phyloP scores from a whole-genome alignment of 345 rosid genomes.

The Aquilaria sinensis region DNA sequence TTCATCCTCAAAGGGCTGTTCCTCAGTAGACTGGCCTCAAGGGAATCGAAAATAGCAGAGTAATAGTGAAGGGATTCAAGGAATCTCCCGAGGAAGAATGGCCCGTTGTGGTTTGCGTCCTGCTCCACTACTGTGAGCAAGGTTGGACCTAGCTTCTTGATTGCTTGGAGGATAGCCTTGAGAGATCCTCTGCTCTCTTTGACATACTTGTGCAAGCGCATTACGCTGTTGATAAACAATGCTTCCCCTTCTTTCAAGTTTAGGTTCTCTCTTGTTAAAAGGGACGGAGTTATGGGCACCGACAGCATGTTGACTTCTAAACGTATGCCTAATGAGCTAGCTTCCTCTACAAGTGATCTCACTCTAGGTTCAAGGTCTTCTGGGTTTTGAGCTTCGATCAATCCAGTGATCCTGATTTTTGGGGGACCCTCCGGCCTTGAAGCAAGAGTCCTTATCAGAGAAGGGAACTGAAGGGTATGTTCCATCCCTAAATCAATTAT shows the following conservation, averaged over 20 bases:
- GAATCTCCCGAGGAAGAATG: slow-evolving; percentile 61
- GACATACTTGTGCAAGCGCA: slow-evolving; percentile 56
- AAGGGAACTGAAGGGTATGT: slow-evolving; percentile 52
- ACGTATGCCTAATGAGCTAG: slow-evolving; percentile 27
- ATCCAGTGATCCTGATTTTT: slow-evolving; percentile 38
- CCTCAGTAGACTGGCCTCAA: slow-evolving; percentile 48
- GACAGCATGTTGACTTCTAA: slow-evolving; percentile 28
- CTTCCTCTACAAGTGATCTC: slow-evolving; percentile 34
- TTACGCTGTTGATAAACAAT: slow-evolving; percentile 40
- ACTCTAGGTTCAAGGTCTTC: slow-evolving; percentile 26
- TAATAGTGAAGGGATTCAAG: slow-evolving; percentile 69
- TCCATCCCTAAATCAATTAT: slow-evolving; percentile 51
- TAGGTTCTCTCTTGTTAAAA: slow-evolving; percentile 40
- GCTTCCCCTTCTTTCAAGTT: slow-evolving; percentile 41
- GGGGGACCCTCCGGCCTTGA: slow-evolving; percentile 49
- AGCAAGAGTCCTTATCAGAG: slow-evolving; percentile 45
- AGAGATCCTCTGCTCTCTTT: slow-evolving; percentile 61
- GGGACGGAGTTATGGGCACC: slow-evolving; percentile 27
- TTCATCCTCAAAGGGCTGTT: slow-evolving; percentile 44
- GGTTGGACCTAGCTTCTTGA: slow-evolving; percentile 46
- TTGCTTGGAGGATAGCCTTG: slow-evolving; percentile 60
- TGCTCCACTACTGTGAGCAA: slow-evolving; percentile 53
- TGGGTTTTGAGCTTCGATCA: slow-evolving; percentile 17
- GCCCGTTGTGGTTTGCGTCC: slow-evolving; percentile 68
- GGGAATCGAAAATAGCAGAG: slow-evolving; percentile 60